Evolutionary conservation across 768 basidiomycete genomes (phyloP).

Genomic region (Mycena chlorophos): DNA sequence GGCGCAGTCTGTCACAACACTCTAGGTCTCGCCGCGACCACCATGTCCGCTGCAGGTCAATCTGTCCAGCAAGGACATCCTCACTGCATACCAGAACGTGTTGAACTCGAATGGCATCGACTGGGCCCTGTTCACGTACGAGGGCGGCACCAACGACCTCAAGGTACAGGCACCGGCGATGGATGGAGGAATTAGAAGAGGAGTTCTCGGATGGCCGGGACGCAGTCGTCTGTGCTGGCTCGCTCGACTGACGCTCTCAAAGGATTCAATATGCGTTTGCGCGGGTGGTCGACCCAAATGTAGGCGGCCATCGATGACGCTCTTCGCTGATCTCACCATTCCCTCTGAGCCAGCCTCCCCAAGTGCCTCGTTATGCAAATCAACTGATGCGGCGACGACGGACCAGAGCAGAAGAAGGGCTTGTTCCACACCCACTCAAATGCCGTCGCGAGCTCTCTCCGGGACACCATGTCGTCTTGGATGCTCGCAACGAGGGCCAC

Average conservation of each 20-base stretch:
- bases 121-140: conserved; percentile 81
- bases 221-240: conserved; percentile 23
- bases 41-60: conserved; percentile 80
- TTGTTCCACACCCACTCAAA: conserved; percentile 87
- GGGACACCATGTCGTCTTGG: conserved; percentile 86
- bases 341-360: conserved; percentile 49
- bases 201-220: conserved; percentile 94
- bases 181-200: conserved; percentile 90
- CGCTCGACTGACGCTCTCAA: conserved; percentile 8
- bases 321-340: background rate
- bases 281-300: conserved; percentile 82
- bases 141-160: conserved; percentile 79
- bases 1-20: background rate
- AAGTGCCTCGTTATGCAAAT: conserved; percentile 95
- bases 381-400: conserved; percentile 97
- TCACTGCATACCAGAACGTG: conserved; percentile 72
- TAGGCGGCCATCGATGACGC: conserved; percentile 36
- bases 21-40: background rate
- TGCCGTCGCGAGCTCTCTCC: conserved; percentile 77
- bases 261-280: conserved; percentile 95
- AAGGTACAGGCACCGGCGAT: conserved; percentile 85
- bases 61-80: conserved; percentile 70
- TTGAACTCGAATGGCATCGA: conserved; percentile 66
- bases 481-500: conserved; percentile 74
- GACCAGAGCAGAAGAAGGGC: conserved; percentile 89